Evolutionary conservation across 2,329 filamentous ascomycete genomes (phyloP), one percentile per base, ranked within the genome.

Genomic region (Trichoderma atrobrunneum): DNA sequence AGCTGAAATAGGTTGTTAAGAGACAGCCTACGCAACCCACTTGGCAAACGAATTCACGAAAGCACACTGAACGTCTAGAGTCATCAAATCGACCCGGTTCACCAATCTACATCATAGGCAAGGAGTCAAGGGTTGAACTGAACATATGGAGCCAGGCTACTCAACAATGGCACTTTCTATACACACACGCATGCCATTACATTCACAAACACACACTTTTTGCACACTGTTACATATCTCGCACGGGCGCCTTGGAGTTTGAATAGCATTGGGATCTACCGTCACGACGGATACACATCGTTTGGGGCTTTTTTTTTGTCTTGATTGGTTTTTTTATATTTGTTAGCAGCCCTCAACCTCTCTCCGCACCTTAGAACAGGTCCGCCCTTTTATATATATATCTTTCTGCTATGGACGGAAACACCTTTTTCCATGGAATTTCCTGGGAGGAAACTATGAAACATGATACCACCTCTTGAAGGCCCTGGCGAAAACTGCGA

Each of bases 161-260:
- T 54, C 21, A 39, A 59, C 48, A 63, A 26, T 36, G 48, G 39
- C 26, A 39, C 43, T 60, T 36, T 7, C 34, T 18, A 36, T 34
- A 60, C 6, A 59, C 24, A 71, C 30, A 39, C 43, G 26, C 63
- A 43, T 34, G 56, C 24, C 28, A 30, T n/a, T n/a, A 51, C 26
- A 39, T 14, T 54, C 39, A 54, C 39, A 61, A 26, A 36, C 24
- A 69, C 34, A 68, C 56, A 57, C 56, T 14, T 30, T 28, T 61
- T 69, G 57, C 65, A 69, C 64, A 66, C 48, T 63, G 43, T 63
- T 68, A 69, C 51, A 72, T 72, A 63, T 57, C 43, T 70, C 48
- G 70, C 72, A 72, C 63, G 43, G 75, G 75, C 75, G 75, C 74
- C 39, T 72, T 16, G 75, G 75, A 71, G 73, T 76, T 75, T 76